A percentile compares a stretch with the other conserved stretches of the same genome.
phyloP scores from a whole-genome alignment of 805 yeast genomes.

The Metschnikowia drakensbergensis region DNA sequence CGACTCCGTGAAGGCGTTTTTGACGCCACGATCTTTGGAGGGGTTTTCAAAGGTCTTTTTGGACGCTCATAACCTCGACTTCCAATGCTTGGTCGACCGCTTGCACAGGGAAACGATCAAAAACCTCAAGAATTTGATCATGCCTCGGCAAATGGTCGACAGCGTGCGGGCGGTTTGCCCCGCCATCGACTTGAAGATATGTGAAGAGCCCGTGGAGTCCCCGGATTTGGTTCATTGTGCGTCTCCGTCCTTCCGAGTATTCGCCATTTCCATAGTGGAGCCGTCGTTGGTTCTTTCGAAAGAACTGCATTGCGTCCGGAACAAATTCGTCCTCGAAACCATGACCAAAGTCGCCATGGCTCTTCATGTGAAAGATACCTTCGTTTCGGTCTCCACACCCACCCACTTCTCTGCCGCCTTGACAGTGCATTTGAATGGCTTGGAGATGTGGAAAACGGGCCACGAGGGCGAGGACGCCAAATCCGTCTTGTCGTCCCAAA shows the following conservation, averaged over 20 bases:
- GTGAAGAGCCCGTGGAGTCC: slow-evolving; percentile 25
- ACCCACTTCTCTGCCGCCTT: slow-evolving; percentile 11
- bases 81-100: slow-evolving; percentile 55
- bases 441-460: slow-evolving; percentile 35
- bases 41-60: slow-evolving; percentile 36
- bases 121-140: slow-evolving; percentile 34
- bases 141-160: slow-evolving; percentile 30
- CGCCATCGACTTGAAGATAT: slow-evolving; percentile 35
- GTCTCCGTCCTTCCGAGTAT: slow-evolving; percentile 22
- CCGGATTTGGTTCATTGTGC: slow-evolving; percentile 26
- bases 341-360: slow-evolving; percentile 23
- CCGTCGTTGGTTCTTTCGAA: slow-evolving; percentile 33
- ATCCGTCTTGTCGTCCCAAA: background rate
- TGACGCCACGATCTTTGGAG: slow-evolving; percentile 44
- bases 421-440: slow-evolving; percentile 20
- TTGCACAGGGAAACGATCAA: slow-evolving; percentile 59
- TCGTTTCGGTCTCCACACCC: slow-evolving; percentile 25
- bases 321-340: slow-evolving; percentile 9
- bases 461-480: background rate
- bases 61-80: slow-evolving; percentile 32
- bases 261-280: slow-evolving; percentile 30
- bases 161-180: slow-evolving; percentile 51
- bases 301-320: slow-evolving; percentile 11
- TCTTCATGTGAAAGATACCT: slow-evolving; percentile 28
- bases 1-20: slow-evolving; percentile 44